phyloP scores from a whole-genome alignment of 2,329 filamentous ascomycete species.

The Aspergillus spinulosporus region DNA sequence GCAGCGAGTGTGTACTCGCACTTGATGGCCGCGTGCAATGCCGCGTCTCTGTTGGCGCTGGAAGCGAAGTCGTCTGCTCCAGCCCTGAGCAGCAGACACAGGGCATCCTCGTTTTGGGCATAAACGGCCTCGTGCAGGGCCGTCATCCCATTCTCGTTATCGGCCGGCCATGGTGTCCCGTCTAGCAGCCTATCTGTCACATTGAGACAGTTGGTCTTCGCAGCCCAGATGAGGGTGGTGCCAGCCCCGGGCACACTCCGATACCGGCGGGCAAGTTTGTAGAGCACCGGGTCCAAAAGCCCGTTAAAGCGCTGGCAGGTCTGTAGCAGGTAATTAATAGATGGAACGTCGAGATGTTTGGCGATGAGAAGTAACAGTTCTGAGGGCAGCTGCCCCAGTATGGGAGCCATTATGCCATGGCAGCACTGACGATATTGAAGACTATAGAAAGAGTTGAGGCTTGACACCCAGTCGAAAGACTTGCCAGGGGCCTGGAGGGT shows the following conservation, averaged over 20 bases:
- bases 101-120: not conserved
- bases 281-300: not conserved
- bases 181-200: not conserved
- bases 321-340: not conserved
- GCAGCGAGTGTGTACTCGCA: not conserved
- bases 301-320: not conserved
- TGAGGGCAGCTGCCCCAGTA: not conserved
- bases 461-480: too few species aligned
- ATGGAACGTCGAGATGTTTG: not conserved
- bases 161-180: not conserved
- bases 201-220: not conserved
- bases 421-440: not conserved
- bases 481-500: too few species aligned
- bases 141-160: not conserved
- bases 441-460: not conserved
- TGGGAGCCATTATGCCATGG: not conserved
- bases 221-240: slow-evolving; percentile 4
- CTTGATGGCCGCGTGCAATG: not conserved
- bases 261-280: not conserved
- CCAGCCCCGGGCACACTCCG: not conserved
- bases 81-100: not conserved
- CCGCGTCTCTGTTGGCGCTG: not conserved
- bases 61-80: not conserved
- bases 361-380: slow-evolving; percentile 6
- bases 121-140: not conserved